A percentile compares a stretch with the other conserved stretches of the same genome.
Conservation (phyloP, 2,329 filamentous ascomycete species). For the Pestalotiopsis fici region DNA sequence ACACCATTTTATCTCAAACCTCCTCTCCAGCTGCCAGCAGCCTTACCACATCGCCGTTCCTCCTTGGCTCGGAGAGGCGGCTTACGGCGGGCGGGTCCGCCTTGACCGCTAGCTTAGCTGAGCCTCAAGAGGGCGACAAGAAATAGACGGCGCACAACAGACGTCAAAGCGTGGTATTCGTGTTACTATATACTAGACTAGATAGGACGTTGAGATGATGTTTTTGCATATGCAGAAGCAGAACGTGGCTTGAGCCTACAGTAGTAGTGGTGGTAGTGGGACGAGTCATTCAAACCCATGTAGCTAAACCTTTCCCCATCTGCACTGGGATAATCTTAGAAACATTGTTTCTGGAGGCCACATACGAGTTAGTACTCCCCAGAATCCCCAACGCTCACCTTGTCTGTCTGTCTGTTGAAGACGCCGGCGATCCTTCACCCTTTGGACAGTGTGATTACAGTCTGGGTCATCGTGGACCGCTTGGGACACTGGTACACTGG, state of each 20-base stretch:
- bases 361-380: background rate
- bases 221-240: background rate
- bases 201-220: background rate
- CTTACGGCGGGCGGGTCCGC: background rate
- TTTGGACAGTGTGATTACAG: no score
- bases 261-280: background rate
- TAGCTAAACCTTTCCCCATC: background rate
- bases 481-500: no score
- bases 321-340: background rate
- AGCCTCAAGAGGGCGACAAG: background rate
- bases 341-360: background rate
- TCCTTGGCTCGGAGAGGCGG: background rate
- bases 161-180: background rate
- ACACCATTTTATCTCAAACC: background rate
- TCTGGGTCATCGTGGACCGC: no score
- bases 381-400: no score
- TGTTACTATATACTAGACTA: background rate
- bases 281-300: background rate
- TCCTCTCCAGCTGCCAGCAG: background rate
- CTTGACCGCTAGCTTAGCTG: background rate
- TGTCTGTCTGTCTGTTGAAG: no score
- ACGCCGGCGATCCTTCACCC: no score
- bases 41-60: background rate
- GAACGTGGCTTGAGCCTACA: background rate
- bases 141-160: background rate